Percentiles rank a stretch among this genome's conserved stretches.
Evolutionary conservation across 192 early-diverging fungal genomes (phyloP).

Genomic region (Coemansia sp.): DNA sequence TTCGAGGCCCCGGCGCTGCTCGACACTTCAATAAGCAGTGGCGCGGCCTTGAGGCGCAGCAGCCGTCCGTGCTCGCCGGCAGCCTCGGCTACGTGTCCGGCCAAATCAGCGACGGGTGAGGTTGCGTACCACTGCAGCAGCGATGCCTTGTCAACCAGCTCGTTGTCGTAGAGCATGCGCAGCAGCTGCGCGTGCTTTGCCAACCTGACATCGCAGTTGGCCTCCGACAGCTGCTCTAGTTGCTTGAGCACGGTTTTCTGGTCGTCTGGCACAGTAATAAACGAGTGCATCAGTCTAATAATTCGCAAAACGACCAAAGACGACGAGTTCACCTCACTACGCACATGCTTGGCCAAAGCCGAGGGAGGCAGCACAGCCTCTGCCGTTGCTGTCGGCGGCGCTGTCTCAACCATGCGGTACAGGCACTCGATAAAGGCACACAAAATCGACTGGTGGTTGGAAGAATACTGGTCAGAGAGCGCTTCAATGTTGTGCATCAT

Average conservation of each 20-base stretch:
- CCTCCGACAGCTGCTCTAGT: constrained; percentile 44
- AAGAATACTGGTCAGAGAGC: constrained; percentile 34
- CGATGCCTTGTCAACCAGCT: constrained; percentile 38
- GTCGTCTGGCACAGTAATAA: constrained; percentile 39
- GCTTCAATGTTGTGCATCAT: constrained; percentile 50
- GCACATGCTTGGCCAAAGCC: constrained; percentile 38
- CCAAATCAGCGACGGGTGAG: not conserved
- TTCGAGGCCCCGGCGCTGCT: not conserved
- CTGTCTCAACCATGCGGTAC: constrained; percentile 32
- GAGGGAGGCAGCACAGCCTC: constrained; percentile 17
- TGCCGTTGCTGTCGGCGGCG: not conserved
- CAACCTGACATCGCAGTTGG: constrained; percentile 29
- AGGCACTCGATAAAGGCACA: constrained; percentile 52
- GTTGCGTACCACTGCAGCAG: constrained; percentile 36
- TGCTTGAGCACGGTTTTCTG: constrained; percentile 38
- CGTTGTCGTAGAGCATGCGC: constrained; percentile 44
- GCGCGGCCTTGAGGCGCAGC: constrained; percentile 31
- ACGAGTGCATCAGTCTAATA: constrained; percentile 39
- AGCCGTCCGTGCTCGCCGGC: constrained; percentile 22
- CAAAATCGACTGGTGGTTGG: constrained; percentile 35
- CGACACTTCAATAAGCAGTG: constrained; percentile 32
- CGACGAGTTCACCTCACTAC: constrained; percentile 20
- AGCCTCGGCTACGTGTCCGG: not conserved
- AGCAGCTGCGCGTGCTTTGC: constrained; percentile 29
- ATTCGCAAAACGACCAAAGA: constrained; percentile 33